A percentile compares a stretch with the other conserved stretches of the same genome.
phyloP scores from a whole-genome alignment of 164 flowering plant genomes.

The Aristolochia fimbriata region DNA sequence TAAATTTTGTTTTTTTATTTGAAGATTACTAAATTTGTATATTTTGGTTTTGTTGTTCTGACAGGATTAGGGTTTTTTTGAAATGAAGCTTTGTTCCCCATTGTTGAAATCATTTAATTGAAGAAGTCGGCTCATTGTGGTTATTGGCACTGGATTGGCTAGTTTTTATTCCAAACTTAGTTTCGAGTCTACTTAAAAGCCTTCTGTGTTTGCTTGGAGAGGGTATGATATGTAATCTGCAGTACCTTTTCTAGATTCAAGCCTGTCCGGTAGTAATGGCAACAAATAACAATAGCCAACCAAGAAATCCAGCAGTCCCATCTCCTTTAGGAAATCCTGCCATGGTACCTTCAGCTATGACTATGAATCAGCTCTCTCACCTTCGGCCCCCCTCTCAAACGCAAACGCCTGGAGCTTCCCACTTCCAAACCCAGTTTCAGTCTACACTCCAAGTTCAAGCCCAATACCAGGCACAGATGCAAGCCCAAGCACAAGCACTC shows the following conservation, averaged over 20 bases:
- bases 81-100: too few relatives aligned
- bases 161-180: too few relatives aligned
- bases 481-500: constrained; percentile 21
- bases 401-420: constrained; percentile 21
- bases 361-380: constrained; percentile 28
- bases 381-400: constrained; percentile 19
- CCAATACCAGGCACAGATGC: constrained; percentile 15
- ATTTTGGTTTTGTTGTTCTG: too few relatives aligned
- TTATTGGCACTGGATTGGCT: too few relatives aligned
- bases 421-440: constrained; percentile 38
- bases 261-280: constrained; percentile 9
- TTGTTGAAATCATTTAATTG: too few relatives aligned
- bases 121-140: too few relatives aligned
- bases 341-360: constrained; percentile 17
- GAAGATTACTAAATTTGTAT: too few relatives aligned
- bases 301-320: constrained; percentile 22
- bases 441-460: constrained; percentile 27
- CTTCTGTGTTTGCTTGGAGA: too few relatives aligned
- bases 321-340: constrained; percentile 31
- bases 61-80: too few relatives aligned
- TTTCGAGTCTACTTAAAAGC: too few relatives aligned
- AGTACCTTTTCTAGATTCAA: not conserved
- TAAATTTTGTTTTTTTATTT: too few relatives aligned
- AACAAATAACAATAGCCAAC: constrained; percentile 23
- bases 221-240: too few relatives aligned